phyloP scores from a whole-genome alignment of 2,329 filamentous ascomycete genomes.

The Diatrype stigma region DNA sequence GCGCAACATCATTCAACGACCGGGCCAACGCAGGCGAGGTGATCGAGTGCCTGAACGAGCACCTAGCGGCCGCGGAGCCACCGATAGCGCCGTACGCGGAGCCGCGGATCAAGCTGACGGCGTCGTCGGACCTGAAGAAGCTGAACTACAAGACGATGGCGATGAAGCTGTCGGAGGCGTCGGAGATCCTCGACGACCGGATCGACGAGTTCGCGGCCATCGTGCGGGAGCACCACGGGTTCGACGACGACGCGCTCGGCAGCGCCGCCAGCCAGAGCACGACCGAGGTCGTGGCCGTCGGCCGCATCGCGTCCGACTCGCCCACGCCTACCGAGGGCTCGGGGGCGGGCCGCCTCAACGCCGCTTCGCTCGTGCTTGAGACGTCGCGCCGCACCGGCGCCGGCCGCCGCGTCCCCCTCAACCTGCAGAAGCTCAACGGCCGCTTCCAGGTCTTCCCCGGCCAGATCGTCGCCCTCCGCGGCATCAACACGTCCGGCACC shows the following conservation, averaged over 20 bases:
- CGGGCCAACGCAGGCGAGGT: constrained; percentile 77
- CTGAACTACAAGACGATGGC: constrained; percentile 87
- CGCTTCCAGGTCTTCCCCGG: constrained; percentile 85
- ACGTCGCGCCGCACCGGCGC: constrained; percentile 80
- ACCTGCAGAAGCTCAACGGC: constrained; percentile 61
- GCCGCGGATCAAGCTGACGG: constrained; percentile 76
- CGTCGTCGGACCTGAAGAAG: constrained; percentile 85
- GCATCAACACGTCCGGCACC: constrained; percentile 80
- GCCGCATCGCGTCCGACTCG: constrained; percentile 84
- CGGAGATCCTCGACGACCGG: constrained; percentile 88
- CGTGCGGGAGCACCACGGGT: constrained; percentile 67
- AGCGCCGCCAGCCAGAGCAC: constrained; percentile 83
- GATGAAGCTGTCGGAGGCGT: constrained; percentile 90
- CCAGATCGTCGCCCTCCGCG: constrained; percentile 82
- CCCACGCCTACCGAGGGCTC: no score
- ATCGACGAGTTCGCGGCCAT: constrained; percentile 85
- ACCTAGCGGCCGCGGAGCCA: constrained; percentile 63
- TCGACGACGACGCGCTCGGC: constrained; percentile 79
- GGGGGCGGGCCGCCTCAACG: constrained; percentile 85
- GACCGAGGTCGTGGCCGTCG: constrained; percentile 82
- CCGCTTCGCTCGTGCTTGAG: constrained; percentile 81
- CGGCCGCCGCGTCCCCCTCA: constrained; percentile 75
- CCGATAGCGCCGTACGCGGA: constrained; percentile 70
- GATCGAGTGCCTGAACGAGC: constrained; percentile 76
- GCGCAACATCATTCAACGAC: constrained; percentile 66